Evolutionary conservation across 73 alveolate species (phyloP).

Genomic region (Tetrahymena thermophila): DNA sequence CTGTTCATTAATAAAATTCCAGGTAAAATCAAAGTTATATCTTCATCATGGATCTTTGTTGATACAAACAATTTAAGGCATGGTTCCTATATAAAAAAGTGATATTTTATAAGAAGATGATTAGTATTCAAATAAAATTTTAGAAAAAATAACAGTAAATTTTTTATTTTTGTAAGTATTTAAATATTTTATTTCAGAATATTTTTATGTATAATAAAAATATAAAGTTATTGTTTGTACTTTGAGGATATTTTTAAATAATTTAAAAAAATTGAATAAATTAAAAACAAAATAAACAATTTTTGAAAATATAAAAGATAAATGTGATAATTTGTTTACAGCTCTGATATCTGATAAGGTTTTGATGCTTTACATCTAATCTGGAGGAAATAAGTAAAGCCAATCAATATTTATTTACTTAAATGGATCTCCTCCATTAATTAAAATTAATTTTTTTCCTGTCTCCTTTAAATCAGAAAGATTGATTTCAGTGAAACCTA

Average conservation of each 20-base stretch:
- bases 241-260: too few species aligned
- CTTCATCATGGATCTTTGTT: neutral
- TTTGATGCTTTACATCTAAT: neutral
- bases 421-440: neutral
- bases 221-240: too few species aligned
- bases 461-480: neutral
- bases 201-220: too few species aligned
- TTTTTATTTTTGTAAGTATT: too few species aligned
- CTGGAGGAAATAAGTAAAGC: neutral
- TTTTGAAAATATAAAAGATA: too few species aligned
- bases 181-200: too few species aligned
- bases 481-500: neutral
- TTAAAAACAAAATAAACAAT: too few species aligned
- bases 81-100: neutral
- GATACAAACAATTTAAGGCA: neutral
- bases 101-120: too few species aligned
- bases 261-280: too few species aligned
- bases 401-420: neutral
- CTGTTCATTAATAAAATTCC: neutral
- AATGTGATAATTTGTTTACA: neutral
- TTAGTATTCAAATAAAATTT: too few species aligned
- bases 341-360: neutral
- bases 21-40: neutral
- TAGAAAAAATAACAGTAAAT: too few species aligned
- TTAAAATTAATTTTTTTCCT: neutral